A percentile compares a stretch with the other conserved stretches of the same genome.
phyloP scores from a whole-genome alignment of 2,329 filamentous ascomycete species.

The Fusarium algeriense region DNA sequence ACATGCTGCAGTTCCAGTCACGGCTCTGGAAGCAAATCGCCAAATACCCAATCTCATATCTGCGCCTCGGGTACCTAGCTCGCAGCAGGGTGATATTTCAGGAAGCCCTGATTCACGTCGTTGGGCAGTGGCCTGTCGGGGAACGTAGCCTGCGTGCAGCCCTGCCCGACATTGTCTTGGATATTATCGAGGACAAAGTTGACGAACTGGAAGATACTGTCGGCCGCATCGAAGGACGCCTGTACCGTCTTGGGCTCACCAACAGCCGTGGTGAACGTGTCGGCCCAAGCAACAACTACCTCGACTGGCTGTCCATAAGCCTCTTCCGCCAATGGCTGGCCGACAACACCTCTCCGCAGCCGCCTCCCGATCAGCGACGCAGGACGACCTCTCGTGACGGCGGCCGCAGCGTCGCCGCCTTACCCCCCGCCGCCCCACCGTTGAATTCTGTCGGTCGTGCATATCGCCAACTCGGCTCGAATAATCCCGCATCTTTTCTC shows the following conservation, averaged over 20 bases:
- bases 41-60: conserved; percentile 93
- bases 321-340: conserved; percentile 94
- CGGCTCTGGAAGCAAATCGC: conserved; percentile 96
- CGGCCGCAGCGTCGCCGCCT: conserved; percentile 50
- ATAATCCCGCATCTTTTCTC: conserved; percentile 73
- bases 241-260: conserved; percentile 84
- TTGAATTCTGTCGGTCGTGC: conserved; percentile 76
- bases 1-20: conserved; percentile 90
- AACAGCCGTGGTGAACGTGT: conserved; percentile 86
- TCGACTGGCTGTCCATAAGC: conserved; percentile 90
- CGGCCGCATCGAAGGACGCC: conserved; percentile 79
- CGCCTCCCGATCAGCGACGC: conserved; percentile 49
- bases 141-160: conserved; percentile 80
- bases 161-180: conserved; percentile 81
- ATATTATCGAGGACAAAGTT: conserved; percentile 94
- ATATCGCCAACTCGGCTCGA: conserved; percentile 80
- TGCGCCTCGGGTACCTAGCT: conserved; percentile 88
- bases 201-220: conserved; percentile 90
- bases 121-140: conserved; percentile 91
- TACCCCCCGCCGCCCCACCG: conserved; percentile 57
- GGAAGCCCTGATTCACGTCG: conserved; percentile 91
- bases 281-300: conserved; percentile 80
- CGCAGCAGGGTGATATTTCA: conserved; percentile 86
- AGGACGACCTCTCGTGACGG: conserved; percentile 48
- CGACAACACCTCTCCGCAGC: conserved; percentile 82